These are phyloP conservation scores for Diplocarpon mali DNA, from an alignment of 2,329 filamentous ascomycete species.

Conservation along the genomic window DNA sequence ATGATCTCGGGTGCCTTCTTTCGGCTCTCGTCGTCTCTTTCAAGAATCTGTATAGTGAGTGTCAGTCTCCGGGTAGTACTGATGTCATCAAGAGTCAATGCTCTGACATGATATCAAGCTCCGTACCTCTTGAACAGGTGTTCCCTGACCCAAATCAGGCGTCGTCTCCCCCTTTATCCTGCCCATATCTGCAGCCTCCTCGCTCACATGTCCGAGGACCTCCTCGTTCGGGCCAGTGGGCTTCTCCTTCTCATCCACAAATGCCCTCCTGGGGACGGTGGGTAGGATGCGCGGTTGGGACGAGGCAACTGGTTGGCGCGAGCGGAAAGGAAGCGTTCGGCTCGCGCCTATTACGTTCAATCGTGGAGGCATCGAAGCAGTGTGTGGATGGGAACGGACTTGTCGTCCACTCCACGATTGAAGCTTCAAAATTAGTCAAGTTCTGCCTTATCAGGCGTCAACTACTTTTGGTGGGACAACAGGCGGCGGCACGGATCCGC, in stretches of 20 bases:
- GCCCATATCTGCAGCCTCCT: slow-evolving; percentile 51
- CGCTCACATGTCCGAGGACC: slow-evolving; percentile 46
- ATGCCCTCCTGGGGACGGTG: slow-evolving; percentile 20
- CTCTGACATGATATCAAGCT: slow-evolving; percentile 4
- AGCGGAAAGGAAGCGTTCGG: slow-evolving; percentile 32
- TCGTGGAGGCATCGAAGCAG: slow-evolving; percentile 41
- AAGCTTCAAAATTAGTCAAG: background rate
- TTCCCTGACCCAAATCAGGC: slow-evolving; percentile 54
- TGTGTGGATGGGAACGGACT: background rate
- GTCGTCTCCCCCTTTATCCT: slow-evolving; percentile 44
- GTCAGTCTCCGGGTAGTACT: slow-evolving; percentile 7
- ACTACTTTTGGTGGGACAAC: background rate
- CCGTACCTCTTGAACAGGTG: slow-evolving; percentile 53
- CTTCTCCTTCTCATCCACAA: slow-evolving; percentile 22
- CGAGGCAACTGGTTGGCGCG: slow-evolving; percentile 28
- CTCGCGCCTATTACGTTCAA: slow-evolving; percentile 37
- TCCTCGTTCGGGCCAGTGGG: slow-evolving; percentile 38
- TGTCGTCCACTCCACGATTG: background rate
- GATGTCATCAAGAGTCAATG: slow-evolving; percentile 12
- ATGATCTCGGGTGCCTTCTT: slow-evolving; percentile 57
- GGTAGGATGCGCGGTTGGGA: slow-evolving; percentile 19
- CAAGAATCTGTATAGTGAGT: slow-evolving; percentile 41
- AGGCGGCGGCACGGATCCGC: background rate
- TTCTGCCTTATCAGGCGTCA: background rate
- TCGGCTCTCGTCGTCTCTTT: slow-evolving; percentile 48